Evolutionary conservation across 129 eudicot species (phyloP).

Genomic region (Chrysanthemum seticuspe): DNA sequence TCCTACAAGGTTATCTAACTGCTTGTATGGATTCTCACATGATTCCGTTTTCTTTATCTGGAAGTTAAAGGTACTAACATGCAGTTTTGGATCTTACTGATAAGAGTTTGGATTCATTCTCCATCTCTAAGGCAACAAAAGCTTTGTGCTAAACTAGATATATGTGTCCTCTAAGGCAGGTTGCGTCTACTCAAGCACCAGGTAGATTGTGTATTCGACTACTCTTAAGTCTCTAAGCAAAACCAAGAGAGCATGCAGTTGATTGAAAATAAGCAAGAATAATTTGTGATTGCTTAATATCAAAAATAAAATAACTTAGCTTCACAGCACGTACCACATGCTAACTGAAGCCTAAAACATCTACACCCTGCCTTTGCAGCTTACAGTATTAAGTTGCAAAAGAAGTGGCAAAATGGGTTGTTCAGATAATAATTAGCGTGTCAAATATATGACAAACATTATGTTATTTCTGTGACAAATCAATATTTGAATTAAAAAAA

Average conservation of each 20-base stretch:
- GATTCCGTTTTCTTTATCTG: slow-evolving; percentile 4
- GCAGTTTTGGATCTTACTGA: slow-evolving; percentile 33
- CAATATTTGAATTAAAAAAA: no score
- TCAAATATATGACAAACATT: no score
- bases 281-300: neutral
- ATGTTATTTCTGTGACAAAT: no score
- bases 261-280: neutral
- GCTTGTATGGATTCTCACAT: neutral
- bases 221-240: neutral
- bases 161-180: neutral
- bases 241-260: neutral
- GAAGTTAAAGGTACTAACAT: neutral
- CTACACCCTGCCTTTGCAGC: neutral
- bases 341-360: neutral
- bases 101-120: slow-evolving; percentile 13
- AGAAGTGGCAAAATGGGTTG: slow-evolving; percentile 4
- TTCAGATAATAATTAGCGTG: neutral
- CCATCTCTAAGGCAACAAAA: neutral
- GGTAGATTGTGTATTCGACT: neutral
- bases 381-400: neutral
- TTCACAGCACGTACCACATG: neutral
- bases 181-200: neutral
- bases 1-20: slow-evolving; percentile 4
- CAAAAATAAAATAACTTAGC: neutral
- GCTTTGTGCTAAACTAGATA: no score